phyloP scores from a whole-genome alignment of 2,329 filamentous ascomycete species.

The Apiospora malaysiana region DNA sequence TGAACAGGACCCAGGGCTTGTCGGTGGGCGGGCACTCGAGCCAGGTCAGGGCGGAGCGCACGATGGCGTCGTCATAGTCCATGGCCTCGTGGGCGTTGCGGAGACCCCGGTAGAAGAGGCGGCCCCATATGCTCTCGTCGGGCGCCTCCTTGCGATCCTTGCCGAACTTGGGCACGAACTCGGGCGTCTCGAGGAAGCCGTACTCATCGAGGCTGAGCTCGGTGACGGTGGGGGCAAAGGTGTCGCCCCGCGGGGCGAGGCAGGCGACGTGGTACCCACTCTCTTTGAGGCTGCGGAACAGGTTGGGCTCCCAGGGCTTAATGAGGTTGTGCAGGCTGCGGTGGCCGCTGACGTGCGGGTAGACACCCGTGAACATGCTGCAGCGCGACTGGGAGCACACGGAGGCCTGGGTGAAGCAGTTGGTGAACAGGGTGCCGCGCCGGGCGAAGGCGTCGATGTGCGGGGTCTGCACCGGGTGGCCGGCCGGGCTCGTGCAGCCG shows the following conservation, averaged over 20 bases:
- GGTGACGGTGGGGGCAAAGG: slow-evolving; percentile 49
- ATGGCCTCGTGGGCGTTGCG: slow-evolving; percentile 43
- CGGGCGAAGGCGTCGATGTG: slow-evolving; percentile 49
- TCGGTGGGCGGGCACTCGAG: slow-evolving; percentile 47
- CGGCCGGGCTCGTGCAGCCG: slow-evolving; percentile 37
- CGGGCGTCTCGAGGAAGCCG: slow-evolving; percentile 48
- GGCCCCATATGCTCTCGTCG: slow-evolving; percentile 43
- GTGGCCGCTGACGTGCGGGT: slow-evolving; percentile 53
- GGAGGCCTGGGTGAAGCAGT: slow-evolving; percentile 52
- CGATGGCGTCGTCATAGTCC: slow-evolving; percentile 52
- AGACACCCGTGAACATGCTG: slow-evolving; percentile 53
- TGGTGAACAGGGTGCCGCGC: slow-evolving; percentile 48
- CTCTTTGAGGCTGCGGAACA: slow-evolving; percentile 51
- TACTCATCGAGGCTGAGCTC: slow-evolving; percentile 53
- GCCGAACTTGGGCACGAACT: slow-evolving; percentile 41
- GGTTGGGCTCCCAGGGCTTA: slow-evolving; percentile 55
- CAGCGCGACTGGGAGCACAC: slow-evolving; percentile 54
- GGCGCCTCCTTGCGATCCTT: slow-evolving; percentile 21
- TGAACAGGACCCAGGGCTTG: slow-evolving; percentile 49
- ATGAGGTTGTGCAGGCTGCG: slow-evolving; percentile 52
- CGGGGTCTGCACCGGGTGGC: slow-evolving; percentile 41
- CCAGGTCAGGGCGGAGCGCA: slow-evolving; percentile 49
- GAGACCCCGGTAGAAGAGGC: slow-evolving; percentile 49
- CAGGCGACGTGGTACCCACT: slow-evolving; percentile 53
- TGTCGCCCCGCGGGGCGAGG: slow-evolving; percentile 48